phyloP scores from a whole-genome alignment of 768 basidiomycete genomes.

The Lyophyllum semitale region DNA sequence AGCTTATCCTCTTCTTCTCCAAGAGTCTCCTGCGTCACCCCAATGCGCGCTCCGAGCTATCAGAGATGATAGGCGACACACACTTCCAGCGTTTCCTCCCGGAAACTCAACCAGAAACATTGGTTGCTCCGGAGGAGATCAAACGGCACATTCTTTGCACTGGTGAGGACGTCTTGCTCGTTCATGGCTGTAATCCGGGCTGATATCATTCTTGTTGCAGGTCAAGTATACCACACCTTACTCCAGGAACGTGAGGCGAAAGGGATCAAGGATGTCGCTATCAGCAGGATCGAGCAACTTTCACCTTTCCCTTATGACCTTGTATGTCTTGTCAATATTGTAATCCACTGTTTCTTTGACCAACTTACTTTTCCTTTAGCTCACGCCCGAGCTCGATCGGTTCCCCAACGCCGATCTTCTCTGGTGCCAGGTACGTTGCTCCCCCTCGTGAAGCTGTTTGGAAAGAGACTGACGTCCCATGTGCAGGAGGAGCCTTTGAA shows the following conservation, averaged over 20 bases:
- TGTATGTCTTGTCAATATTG: conserved; percentile 41
- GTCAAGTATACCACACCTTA: conserved; percentile 93
- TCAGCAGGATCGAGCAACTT: conserved; percentile 92
- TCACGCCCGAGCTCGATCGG: conserved; percentile 92
- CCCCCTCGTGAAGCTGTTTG: neutral
- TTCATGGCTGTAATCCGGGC: conserved; percentile 2
- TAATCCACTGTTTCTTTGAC: neutral
- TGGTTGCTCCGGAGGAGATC: conserved; percentile 84
- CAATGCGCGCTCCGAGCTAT: conserved; percentile 81
- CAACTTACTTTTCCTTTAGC: conserved; percentile 37
- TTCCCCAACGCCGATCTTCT: conserved; percentile 93
- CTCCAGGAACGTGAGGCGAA: conserved; percentile 88
- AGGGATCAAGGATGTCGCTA: conserved; percentile 91
- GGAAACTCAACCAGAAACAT: conserved; percentile 69
- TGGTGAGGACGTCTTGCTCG: conserved; percentile 37
- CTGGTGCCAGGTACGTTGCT: conserved; percentile 79
- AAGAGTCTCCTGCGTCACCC: conserved; percentile 96
- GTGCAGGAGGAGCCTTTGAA: conserved; percentile 90
- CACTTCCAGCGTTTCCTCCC: conserved; percentile 94
- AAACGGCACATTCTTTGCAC: conserved; percentile 91
- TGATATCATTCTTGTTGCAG: conserved; percentile 32
- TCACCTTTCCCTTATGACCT: conserved; percentile 98
- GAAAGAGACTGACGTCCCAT: conserved; percentile 2
- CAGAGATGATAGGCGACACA: conserved; percentile 88
- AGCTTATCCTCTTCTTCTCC: conserved; percentile 96